These are phyloP conservation scores for Colletotrichum orchidophilum DNA, from an alignment of 2,329 filamentous ascomycete genomes.

Conservation along the genomic window DNA sequence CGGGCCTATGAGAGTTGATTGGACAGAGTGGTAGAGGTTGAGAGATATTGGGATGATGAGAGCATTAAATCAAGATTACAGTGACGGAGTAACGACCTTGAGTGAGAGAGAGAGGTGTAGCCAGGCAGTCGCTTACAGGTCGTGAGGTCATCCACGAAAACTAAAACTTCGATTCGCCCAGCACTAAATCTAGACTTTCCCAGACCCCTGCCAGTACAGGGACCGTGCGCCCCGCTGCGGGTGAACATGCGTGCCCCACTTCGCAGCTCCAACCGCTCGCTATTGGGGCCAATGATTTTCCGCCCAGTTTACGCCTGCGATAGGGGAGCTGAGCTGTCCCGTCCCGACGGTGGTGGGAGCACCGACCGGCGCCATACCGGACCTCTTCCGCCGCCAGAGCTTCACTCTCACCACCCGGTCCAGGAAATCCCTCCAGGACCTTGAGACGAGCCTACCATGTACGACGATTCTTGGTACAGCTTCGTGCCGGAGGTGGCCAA, in stretches of 20 bases:
- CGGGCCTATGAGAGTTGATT: background rate
- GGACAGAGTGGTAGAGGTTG: background rate
- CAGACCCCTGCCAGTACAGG: constrained; percentile 17
- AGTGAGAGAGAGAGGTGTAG: background rate
- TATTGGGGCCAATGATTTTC: constrained; percentile 32
- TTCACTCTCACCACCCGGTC: background rate
- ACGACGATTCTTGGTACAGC: constrained; percentile 87
- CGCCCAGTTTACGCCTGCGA: constrained; percentile 14
- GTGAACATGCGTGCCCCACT: constrained; percentile 15
- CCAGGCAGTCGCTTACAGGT: constrained; percentile 28
- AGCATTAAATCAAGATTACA: constrained; percentile 2
- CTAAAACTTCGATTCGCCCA: constrained; percentile 33
- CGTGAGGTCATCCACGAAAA: constrained; percentile 35
- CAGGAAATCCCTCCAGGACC: background rate
- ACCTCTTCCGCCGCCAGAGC: background rate
- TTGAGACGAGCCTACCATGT: constrained; percentile 60
- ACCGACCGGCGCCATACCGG: constrained; percentile 11
- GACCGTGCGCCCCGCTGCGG: constrained; percentile 31
- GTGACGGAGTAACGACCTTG: background rate
- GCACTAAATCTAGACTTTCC: constrained; percentile 25
- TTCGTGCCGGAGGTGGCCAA: constrained; percentile 72
- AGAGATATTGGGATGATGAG: background rate
- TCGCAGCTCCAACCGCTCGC: background rate
- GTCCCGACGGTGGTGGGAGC: constrained; percentile 7
- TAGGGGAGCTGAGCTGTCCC: constrained; percentile 13